phyloP scores from a whole-genome alignment of 495 filamentous ascomycete genomes.

The Penicillium egyptiacum region DNA sequence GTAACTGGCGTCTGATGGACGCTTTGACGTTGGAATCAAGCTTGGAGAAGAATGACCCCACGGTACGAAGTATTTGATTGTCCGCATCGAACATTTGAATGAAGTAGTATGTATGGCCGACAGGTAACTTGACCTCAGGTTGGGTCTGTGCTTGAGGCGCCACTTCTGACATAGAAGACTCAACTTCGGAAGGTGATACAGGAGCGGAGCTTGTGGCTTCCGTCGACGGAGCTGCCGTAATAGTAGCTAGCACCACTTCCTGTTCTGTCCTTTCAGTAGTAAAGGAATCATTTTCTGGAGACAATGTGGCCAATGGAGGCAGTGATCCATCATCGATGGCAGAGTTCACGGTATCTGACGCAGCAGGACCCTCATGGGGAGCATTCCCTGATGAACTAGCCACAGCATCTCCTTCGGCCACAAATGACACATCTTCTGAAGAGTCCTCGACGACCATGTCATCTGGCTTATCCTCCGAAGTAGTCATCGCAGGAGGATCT shows the following conservation, averaged over 20 bases:
- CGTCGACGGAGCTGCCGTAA: conserved; percentile 4
- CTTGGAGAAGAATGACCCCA: conserved; percentile 53
- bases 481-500: conserved; percentile 32
- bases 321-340: not conserved
- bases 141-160: conserved; percentile 4
- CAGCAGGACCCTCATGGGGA: not conserved
- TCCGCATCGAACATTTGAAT: conserved; percentile 54
- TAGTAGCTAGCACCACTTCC: conserved; percentile 27
- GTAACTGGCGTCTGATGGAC: conserved; percentile 41
- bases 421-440: conserved; percentile 19
- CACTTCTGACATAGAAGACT: conserved; percentile 1
- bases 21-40: conserved; percentile 47
- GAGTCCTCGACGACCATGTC: conserved; percentile 35
- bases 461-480: conserved; percentile 38
- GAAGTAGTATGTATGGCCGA: conserved; percentile 49
- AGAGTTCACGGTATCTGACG: not conserved
- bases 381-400: conserved; percentile 35
- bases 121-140: conserved; percentile 26
- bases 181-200: conserved; percentile 2
- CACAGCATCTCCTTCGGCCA: conserved; percentile 29
- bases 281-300: conserved; percentile 17
- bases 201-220: conserved; percentile 5
- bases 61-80: conserved; percentile 46
- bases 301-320: conserved; percentile 9
- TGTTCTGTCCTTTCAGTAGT: conserved; percentile 19